Evolutionary conservation across 2,329 filamentous ascomycete genomes (phyloP), one percentile per base, ranked within the genome.

Genomic region (Dactylellina sp.): DNA sequence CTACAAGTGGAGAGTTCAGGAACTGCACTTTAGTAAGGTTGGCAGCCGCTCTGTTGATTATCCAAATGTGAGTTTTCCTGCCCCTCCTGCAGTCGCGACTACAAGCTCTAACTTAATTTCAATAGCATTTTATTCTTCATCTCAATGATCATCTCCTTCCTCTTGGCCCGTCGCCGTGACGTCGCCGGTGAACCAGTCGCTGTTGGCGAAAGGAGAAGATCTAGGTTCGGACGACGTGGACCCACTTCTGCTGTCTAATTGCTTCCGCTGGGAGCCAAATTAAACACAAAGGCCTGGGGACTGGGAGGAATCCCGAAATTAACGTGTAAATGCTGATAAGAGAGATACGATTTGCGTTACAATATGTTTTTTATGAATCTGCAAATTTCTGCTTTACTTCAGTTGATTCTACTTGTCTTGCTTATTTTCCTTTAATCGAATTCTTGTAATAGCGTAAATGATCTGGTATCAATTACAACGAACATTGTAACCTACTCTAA

Each of bases 71-170:
- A 76, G 72, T 64, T 24, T 24, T 53, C 5, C 55, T 59, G 9
- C 28, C 28, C 9, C 22, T 2, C 20, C 24, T 3, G 5, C 2
- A 50, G 22, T 7, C 1, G 2, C 14, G 12, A 25, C 22, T 24
- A 50, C 22, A 24, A 12, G n/a, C 14, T n/a, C 32, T 55, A n/a
- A 55, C 35, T 11, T 2, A 1, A 4, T 35, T 14, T 22, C 14
- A 35, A 46, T 49, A 72, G 76, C 12, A 60, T 78, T 46, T 37
- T 78, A 22, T 78, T 78, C 68, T 76, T 77, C 44, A 39, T 71
- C 39, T 76, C 76, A 7, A 76, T 77, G 24, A 62, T 78, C 9
- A 68, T 78, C 9, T 75, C 76, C 5, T 16, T 68, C 1, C 22
- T 75, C 6, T 44, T 77, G 7, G 71, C 75, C n/a, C 50, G 59